phyloP scores from a whole-genome alignment of 1,284 basidiomycete species.

The Leccinum pseudoinsigne region DNA sequence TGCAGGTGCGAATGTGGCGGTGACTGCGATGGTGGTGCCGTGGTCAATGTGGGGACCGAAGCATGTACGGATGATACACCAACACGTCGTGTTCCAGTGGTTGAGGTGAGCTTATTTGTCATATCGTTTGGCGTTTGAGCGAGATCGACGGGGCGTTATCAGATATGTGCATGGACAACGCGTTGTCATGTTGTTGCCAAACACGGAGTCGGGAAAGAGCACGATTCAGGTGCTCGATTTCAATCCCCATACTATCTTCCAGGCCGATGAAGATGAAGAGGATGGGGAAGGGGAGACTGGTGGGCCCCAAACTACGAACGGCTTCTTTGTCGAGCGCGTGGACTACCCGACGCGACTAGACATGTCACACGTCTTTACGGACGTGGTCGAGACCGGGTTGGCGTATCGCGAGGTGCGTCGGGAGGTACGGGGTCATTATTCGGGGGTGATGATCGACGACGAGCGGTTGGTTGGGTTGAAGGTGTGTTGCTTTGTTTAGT shows the following conservation, averaged over 20 bases:
- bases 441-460: conserved; percentile 40
- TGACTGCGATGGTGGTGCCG: conserved; percentile 14
- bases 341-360: conserved; percentile 15
- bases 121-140: not conserved
- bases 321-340: conserved; percentile 6
- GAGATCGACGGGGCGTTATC: not conserved
- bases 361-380: conserved; percentile 22
- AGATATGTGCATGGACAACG: conserved; percentile 50
- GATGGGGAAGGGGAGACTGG: not conserved
- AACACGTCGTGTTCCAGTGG: conserved; percentile 36
- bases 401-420: conserved; percentile 22
- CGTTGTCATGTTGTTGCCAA: conserved; percentile 34
- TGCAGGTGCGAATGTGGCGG: not conserved
- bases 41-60: conserved; percentile 51
- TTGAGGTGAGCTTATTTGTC: conserved; percentile 33
- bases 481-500: conserved; percentile 21
- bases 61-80: conserved; percentile 40
- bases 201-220: conserved; percentile 10
- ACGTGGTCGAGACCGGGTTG: conserved; percentile 24
- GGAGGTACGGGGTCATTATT: conserved; percentile 22
- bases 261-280: not conserved
- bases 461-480: conserved; percentile 37
- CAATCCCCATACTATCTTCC: conserved; percentile 24
- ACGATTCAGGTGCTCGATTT: conserved; percentile 40
- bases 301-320: not conserved